Evolutionary conservation across 2,329 filamentous ascomycete genomes (phyloP), one percentile per base, ranked within the genome.

Genomic region (Exophiala bonariae): DNA sequence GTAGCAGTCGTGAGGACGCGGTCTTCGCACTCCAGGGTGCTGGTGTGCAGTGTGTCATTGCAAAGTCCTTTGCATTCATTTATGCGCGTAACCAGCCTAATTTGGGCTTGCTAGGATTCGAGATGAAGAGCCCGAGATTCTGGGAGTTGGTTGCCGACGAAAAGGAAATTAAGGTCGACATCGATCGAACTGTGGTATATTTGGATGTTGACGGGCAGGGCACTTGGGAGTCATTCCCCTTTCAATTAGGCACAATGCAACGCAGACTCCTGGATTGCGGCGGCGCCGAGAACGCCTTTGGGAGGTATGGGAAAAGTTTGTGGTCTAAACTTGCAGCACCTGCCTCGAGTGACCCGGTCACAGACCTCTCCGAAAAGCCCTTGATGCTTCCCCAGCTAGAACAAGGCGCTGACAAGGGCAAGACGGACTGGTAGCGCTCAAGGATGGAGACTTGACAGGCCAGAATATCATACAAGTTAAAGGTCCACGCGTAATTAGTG

Each of bases 31-130:
- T 75, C 3, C 47, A 66, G 17, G 68, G 66, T 59, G 32, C 28
- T n/a, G 67, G 67, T 1, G 63, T 75, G 1, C 49, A 69, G 49
- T 72, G 67, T 46, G 69, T 75, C 1, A 73, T 75, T 44, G 73
- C 71, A 1, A 58, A 63, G 37, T 71, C 66, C 0, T 76, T 74
- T 45, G 66, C 69, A 0, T 76, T 75, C 56, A 75, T 76, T 48
- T 75, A 71, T 44, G 61, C 61, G 6, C 65, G 71, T 1, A 76
- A 76, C 55, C 67, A 72, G 61, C 69, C 72, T 0, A 72, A 63
- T 28, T 55, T 75, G 0, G 73, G 73, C 0, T 63, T 76, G 1
- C 50, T 75, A 17, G 71, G 71, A 14, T 8, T 35, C 7, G 32
- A 35, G 18, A 35, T 35, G 32, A 8, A 16, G 14, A 17, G 18